These are phyloP conservation scores for Oehlia diaphana DNA, from an alignment of 192 early-diverging fungal genomes.

Conservation along the genomic window DNA sequence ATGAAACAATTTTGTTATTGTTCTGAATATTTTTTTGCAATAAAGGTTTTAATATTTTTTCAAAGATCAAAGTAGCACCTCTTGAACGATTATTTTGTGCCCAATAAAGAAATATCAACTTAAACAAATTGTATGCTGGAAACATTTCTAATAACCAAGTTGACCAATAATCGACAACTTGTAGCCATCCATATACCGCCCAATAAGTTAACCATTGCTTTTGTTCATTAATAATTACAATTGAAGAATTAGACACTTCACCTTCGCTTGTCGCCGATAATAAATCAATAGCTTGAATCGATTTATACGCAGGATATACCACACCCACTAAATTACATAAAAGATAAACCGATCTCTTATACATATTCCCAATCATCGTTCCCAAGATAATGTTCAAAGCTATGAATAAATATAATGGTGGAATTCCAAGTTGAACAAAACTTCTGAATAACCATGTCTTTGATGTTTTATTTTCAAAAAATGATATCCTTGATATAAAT, in stretches of 20 bases:
- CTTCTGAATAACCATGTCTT: conserved; percentile 21
- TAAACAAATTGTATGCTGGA: conserved; percentile 54
- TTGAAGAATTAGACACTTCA: conserved; percentile 3
- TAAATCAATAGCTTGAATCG: conserved; percentile 46
- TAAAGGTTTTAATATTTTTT: conserved; percentile 24
- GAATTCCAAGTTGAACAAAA: conserved; percentile 38
- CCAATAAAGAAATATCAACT: conserved; percentile 57
- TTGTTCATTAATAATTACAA: conserved; percentile 29
- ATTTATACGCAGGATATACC: conserved; percentile 50
- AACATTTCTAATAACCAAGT: conserved; percentile 39
- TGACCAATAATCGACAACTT: conserved; percentile 56
- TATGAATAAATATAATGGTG: conserved; percentile 38
- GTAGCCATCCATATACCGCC: conserved; percentile 57
- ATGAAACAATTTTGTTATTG: background rate
- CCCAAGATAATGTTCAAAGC: conserved; percentile 30
- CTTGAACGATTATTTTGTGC: conserved; percentile 53
- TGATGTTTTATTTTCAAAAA: conserved; percentile 35
- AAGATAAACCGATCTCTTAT: conserved; percentile 41
- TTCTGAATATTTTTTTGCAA: background rate
- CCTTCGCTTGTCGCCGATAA: background rate
- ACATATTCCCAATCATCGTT: conserved; percentile 34
- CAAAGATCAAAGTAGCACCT: conserved; percentile 53
- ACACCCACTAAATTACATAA: conserved; percentile 50
- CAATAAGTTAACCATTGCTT: conserved; percentile 60
- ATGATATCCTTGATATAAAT: conserved; percentile 36